Conservation (phyloP, 768 basidiomycete genomes). For the Serpula lacrymans region DNA sequence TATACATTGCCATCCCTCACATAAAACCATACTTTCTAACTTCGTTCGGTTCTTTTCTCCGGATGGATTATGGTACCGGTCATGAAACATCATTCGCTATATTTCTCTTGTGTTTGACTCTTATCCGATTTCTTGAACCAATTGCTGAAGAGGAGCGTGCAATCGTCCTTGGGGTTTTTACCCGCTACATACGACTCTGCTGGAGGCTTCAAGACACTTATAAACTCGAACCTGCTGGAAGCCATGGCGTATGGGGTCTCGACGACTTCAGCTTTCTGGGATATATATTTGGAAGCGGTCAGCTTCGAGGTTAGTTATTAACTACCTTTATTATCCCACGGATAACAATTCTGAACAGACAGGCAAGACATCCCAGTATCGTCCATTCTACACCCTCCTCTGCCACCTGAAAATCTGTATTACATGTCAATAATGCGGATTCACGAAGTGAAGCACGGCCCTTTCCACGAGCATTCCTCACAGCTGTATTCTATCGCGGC, state of each 20-base stretch:
- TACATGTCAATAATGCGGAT: slow-evolving; percentile 77
- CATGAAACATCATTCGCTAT: slow-evolving; percentile 90
- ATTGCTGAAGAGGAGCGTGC: slow-evolving; percentile 58
- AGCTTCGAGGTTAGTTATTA: slow-evolving; percentile 65
- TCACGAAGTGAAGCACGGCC: slow-evolving; percentile 76
- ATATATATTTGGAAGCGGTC: slow-evolving; percentile 88
- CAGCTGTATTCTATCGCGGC: slow-evolving; percentile 83
- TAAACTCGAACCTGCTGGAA: slow-evolving; percentile 91
- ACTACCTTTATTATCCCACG: slow-evolving; percentile 7
- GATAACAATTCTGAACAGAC: slow-evolving; percentile 37
- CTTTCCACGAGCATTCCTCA: slow-evolving; percentile 91
- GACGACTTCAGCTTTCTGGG: slow-evolving; percentile 90
- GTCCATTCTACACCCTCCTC: slow-evolving; percentile 53
- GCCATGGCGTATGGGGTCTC: slow-evolving; percentile 97
- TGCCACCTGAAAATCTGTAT: slow-evolving; percentile 73
- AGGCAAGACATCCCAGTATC: slow-evolving; percentile 63
- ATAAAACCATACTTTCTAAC: slow-evolving; percentile 75
- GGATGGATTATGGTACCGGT: slow-evolving; percentile 96
- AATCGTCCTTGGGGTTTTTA: slow-evolving; percentile 58
- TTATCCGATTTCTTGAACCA: slow-evolving; percentile 62
- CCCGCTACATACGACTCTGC: slow-evolving; percentile 76
- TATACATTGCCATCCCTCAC: slow-evolving; percentile 49
- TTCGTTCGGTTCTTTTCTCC: slow-evolving; percentile 85
- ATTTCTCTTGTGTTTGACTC: slow-evolving; percentile 70
- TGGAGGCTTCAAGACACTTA: slow-evolving; percentile 89